phyloP scores from a whole-genome alignment of 805 yeast genomes.

The Huiozyma naganishii region DNA sequence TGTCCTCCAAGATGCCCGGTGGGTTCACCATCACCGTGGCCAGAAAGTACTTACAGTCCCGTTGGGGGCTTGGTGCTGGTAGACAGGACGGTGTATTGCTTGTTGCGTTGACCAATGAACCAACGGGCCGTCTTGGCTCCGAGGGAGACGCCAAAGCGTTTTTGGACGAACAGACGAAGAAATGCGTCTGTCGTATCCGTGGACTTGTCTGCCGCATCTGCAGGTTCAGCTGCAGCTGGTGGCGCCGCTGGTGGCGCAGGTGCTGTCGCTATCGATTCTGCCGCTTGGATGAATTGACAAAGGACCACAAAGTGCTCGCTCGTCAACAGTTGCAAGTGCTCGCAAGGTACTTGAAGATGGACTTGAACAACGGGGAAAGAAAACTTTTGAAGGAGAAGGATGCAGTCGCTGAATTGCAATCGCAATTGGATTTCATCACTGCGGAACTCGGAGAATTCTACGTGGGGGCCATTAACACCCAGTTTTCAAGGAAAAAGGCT shows the following conservation, averaged over 20 bases:
- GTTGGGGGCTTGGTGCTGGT: slow-evolving; percentile 89
- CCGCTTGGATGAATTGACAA: slow-evolving; percentile 68
- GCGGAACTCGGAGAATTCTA: slow-evolving; percentile 84
- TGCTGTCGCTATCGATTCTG: slow-evolving; percentile 86
- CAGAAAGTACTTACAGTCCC: slow-evolving; percentile 80
- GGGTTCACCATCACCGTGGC: slow-evolving; percentile 90
- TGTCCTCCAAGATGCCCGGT: slow-evolving; percentile 98
- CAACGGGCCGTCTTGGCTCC: slow-evolving; percentile 73
- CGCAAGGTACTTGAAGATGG: slow-evolving; percentile 90
- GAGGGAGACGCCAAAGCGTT: slow-evolving; percentile 87
- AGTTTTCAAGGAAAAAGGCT: slow-evolving; percentile 85
- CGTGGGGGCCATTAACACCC: slow-evolving; percentile 83
- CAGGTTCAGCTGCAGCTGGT: slow-evolving; percentile 39
- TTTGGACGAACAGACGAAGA: slow-evolving; percentile 71
- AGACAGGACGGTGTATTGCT: slow-evolving; percentile 89
- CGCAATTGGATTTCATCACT: slow-evolving; percentile 71
- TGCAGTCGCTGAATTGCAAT: slow-evolving; percentile 72
- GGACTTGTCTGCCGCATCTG: slow-evolving; percentile 56
- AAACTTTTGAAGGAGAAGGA: slow-evolving; percentile 66
- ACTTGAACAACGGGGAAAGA: slow-evolving; percentile 84
- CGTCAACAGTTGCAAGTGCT: slow-evolving; percentile 68
- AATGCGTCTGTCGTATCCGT: slow-evolving; percentile 84
- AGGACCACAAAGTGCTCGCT: slow-evolving; percentile 38
- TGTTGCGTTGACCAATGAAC: slow-evolving; percentile 79
- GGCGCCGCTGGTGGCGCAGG: slow-evolving; percentile 53